phyloP scores from a whole-genome alignment of 352 stramenopile species.

The Phytophthora macrochlamydospora region DNA sequence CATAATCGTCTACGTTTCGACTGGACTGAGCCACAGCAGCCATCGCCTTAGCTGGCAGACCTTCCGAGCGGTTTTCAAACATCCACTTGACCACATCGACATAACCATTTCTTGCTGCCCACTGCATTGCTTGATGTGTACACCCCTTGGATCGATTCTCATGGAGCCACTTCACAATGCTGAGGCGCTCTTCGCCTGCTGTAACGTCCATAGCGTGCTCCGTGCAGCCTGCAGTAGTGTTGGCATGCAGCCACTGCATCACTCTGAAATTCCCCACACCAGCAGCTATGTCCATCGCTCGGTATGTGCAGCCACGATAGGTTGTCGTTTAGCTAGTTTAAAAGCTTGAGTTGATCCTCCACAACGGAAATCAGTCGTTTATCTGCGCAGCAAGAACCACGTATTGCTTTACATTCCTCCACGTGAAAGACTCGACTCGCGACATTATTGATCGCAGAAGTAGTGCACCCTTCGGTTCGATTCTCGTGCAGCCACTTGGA shows the following conservation, averaged over 20 bases:
- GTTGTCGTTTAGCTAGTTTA: background rate
- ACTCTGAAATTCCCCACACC: background rate
- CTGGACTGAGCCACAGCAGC: too few relatives aligned
- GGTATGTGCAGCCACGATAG: background rate
- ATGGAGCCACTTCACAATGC: constrained; percentile 10
- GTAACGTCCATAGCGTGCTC: constrained; percentile 4
- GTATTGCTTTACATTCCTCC: background rate
- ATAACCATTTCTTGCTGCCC: constrained; percentile 2
- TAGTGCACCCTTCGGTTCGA: background rate
- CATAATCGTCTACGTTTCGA: too few relatives aligned
- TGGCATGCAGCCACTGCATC: background rate
- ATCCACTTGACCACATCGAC: constrained; percentile 15
- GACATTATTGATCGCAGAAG: background rate
- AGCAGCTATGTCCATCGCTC: background rate
- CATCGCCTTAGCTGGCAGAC: too few relatives aligned
- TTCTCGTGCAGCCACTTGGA: background rate
- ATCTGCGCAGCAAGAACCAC: background rate
- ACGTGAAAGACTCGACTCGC: background rate
- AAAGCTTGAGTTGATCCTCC: background rate
- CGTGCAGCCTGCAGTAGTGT: constrained; percentile 1
- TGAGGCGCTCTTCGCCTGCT: constrained; percentile 3
- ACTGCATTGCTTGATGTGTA: constrained; percentile 7
- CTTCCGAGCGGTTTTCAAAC: background rate
- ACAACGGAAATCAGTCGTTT: background rate
- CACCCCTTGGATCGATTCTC: constrained; percentile 4